phyloP scores from a whole-genome alignment of 2,329 filamentous ascomycete species.

The Lasiodiplodia citricola region DNA sequence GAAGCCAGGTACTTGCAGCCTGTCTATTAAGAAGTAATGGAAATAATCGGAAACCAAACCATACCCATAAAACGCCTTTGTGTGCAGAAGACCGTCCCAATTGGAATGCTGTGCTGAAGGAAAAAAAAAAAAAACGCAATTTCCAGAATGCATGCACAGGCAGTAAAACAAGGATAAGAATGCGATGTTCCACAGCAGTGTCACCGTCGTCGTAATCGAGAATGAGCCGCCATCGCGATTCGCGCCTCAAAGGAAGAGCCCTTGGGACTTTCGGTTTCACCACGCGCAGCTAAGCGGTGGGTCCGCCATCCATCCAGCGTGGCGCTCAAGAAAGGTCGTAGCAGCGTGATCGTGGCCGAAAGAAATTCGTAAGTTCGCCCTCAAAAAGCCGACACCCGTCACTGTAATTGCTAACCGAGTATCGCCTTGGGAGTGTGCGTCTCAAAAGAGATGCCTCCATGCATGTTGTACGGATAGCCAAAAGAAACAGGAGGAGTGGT shows the following conservation, averaged over 20 bases:
- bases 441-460: slow-evolving; percentile 52
- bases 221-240: slow-evolving; percentile 2
- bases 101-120: slow-evolving; percentile 20
- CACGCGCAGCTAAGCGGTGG: slow-evolving; percentile 18
- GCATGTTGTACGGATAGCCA: slow-evolving; percentile 50
- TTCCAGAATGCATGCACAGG: slow-evolving; percentile 21
- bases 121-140: slow-evolving; percentile 11
- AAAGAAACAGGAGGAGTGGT: slow-evolving; percentile 46
- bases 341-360: slow-evolving; percentile 42
- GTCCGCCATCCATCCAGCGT: slow-evolving; percentile 38
- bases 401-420: slow-evolving; percentile 34
- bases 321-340: slow-evolving; percentile 40
- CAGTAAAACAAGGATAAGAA: slow-evolving; percentile 22
- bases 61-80: slow-evolving; percentile 21
- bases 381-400: background rate
- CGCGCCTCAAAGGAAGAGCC: slow-evolving; percentile 9
- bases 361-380: slow-evolving; percentile 40
- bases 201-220: slow-evolving; percentile 5
- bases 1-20: slow-evolving; percentile 23
- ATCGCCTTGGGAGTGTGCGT: slow-evolving; percentile 53
- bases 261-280: background rate
- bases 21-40: slow-evolving; percentile 26
- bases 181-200: slow-evolving; percentile 17
- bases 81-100: slow-evolving; percentile 24
- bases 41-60: slow-evolving; percentile 3